Evolutionary conservation across 2,329 filamentous ascomycete species (phyloP).

Genomic region (Lachnellula cervina): DNA sequence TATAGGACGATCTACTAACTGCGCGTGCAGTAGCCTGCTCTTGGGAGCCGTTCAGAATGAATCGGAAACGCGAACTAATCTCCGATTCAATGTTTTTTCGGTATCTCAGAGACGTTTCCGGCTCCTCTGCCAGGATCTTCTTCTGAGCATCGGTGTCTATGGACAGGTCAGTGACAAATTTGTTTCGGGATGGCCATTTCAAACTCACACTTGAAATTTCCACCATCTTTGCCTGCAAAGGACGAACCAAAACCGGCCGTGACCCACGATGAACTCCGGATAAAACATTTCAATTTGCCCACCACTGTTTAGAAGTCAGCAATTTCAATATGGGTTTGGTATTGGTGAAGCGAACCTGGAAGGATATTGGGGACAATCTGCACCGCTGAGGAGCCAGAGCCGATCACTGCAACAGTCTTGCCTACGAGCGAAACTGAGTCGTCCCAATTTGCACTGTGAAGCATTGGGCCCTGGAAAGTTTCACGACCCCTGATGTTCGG

Average conservation of each 20-base stretch:
- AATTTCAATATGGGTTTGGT: too few relatives aligned
- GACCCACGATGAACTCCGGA: slow-evolving; percentile 46
- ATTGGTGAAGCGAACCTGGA: too few relatives aligned
- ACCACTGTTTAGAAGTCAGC: slow-evolving; percentile 32
- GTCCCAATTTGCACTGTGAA: slow-evolving; percentile 41
- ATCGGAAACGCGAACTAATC: slow-evolving; percentile 13
- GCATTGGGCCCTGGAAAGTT: slow-evolving; percentile 40
- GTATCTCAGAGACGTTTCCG: slow-evolving; percentile 18
- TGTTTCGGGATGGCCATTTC: too few relatives aligned
- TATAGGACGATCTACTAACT: too few relatives aligned
- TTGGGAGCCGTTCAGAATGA: slow-evolving; percentile 12
- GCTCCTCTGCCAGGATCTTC: slow-evolving; percentile 36
- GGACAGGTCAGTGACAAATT: too few relatives aligned
- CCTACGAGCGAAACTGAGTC: slow-evolving; percentile 20
- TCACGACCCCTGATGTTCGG: slow-evolving; percentile 42
- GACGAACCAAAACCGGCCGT: slow-evolving; percentile 21
- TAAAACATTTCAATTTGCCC: slow-evolving; percentile 42
- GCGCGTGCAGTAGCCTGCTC: slow-evolving; percentile 11
- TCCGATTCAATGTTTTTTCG: slow-evolving; percentile 16
- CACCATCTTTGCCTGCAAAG: slow-evolving; percentile 9
- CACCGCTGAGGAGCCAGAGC: slow-evolving; percentile 35
- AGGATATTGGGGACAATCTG: slow-evolving; percentile 31
- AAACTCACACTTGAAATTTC: slow-evolving; percentile 19
- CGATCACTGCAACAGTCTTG: slow-evolving; percentile 35
- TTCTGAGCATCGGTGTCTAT: slow-evolving; percentile 34